Evolutionary conservation across 805 yeast species (phyloP).

Genomic region (Kodamaea jinghongensis): DNA sequence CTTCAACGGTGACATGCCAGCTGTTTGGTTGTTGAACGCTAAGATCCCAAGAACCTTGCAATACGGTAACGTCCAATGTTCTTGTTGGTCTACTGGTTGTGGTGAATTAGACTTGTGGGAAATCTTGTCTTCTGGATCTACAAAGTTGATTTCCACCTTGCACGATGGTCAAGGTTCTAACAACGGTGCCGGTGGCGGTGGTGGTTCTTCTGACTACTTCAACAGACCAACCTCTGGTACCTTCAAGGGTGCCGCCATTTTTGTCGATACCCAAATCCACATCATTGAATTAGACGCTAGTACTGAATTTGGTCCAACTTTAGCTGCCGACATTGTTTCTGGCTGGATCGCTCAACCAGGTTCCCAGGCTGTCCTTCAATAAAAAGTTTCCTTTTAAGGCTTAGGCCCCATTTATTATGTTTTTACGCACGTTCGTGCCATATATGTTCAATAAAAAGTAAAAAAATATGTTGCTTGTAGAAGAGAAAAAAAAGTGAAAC

Average conservation of each 20-base stretch:
- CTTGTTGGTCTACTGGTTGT: constrained; percentile 97
- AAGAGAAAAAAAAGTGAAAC: too few species aligned
- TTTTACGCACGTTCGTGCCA: too few species aligned
- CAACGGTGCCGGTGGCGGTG: constrained; percentile 63
- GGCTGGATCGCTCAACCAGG: constrained; percentile 58
- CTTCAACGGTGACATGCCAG: constrained; percentile 91
- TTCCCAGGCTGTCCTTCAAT: constrained; percentile 37
- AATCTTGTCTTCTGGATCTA: constrained; percentile 72
- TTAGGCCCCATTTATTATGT: too few species aligned
- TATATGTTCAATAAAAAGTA: too few species aligned
- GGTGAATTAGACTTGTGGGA: constrained; percentile 97
- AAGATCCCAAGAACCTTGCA: constrained; percentile 95
- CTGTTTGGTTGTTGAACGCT: constrained; percentile 93
- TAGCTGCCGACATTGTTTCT: constrained; percentile 52
- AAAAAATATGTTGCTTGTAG: too few species aligned
- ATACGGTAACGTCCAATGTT: constrained; percentile 81
- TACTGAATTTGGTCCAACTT: constrained; percentile 47
- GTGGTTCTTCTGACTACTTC: constrained; percentile 86
- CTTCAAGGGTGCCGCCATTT: constrained; percentile 88
- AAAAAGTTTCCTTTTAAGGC: too few species aligned
- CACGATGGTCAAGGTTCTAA: constrained; percentile 78
- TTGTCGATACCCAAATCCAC: constrained; percentile 54
- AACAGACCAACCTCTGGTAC: constrained; percentile 75
- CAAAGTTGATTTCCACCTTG: constrained; percentile 72
- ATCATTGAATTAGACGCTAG: constrained; percentile 57